Base-by-base conservation (phyloP, 2,329 filamentous ascomycete genomes). In the Monosporascus sp. region DNA sequence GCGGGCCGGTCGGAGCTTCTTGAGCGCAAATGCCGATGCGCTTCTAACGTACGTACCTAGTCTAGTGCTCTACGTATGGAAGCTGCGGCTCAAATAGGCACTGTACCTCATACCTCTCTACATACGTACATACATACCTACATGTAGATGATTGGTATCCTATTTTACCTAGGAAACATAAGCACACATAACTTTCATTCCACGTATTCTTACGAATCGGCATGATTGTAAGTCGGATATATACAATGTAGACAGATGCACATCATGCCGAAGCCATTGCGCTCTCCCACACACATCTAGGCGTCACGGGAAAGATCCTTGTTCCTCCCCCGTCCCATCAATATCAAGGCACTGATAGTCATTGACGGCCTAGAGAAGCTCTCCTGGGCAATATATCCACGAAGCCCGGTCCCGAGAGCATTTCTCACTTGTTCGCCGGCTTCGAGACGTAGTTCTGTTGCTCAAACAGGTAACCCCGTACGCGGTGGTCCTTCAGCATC, bases 391-490 rank as follows among this genome's bases (percentile, higher is more conserved):
- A 35, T 11, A 14, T 35, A 31, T 11, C 9, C 31, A 35, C 31
- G 31, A 11, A 14, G 31, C 31, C 31, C 31, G 31, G 11, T 35
- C 11, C 11, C 4, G 9, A 5, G 31, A 35, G 31, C 31, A 5
- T 47, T 46, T 52, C 57, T 38, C 61, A 60, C 54, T 59, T 55
- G 31, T 14, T 35, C 31, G 31, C 31, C 31, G 31, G 31, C 55
- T 62, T 57, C 27, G 55, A 18, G 47, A 85, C 68, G 72, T 89
- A 89, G 75, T 91, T 90, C 68, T 88, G 85, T 74, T 92, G 88
- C 66, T 90, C 75, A 63, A 90, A 91, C 59, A 90, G 76, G 70
- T 89, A 90, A 55, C 89, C 89, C 75, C 84, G 87, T 69, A 93
- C 80, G 74, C 89, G 88, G 65, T 87, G 80, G 59, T 87, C 80